Evolutionary conservation across 164 flowering plant species (phyloP).

Genomic region (Liriodendron chinense): DNA sequence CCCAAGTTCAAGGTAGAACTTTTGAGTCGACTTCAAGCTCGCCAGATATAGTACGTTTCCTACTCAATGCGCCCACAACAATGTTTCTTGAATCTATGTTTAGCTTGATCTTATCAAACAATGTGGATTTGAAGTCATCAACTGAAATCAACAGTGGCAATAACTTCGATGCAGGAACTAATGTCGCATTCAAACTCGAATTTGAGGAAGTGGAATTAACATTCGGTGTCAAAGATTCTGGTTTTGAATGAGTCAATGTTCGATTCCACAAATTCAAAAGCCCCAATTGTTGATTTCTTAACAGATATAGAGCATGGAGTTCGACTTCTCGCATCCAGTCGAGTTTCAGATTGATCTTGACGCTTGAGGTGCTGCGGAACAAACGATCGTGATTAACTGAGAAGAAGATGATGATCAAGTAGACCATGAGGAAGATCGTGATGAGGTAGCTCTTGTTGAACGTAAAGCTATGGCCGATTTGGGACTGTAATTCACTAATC

Average conservation of each 20-base stretch:
- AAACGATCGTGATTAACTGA: constrained; percentile 39
- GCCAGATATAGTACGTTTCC: constrained; percentile 34
- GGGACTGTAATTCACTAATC: constrained; percentile 14
- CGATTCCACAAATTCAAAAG: constrained; percentile 62
- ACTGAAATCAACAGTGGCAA: constrained; percentile 4
- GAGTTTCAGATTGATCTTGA: constrained; percentile 16
- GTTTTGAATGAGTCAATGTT: constrained; percentile 11
- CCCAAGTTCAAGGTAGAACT: too few species aligned
- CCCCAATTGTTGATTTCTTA: constrained; percentile 63
- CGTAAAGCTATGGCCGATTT: constrained; percentile 8
- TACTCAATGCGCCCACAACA: constrained; percentile 52
- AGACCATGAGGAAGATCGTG: constrained; percentile 44
- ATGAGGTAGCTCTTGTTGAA: constrained; percentile 50
- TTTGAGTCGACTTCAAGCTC: too few species aligned
- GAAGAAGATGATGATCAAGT: constrained; percentile 44
- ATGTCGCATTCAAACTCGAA: constrained; percentile 1
- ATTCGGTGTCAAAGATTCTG: neutral
- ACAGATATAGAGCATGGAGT: constrained; percentile 59
- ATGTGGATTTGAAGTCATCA: constrained; percentile 42
- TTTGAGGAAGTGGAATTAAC: neutral
- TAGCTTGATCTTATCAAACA: constrained; percentile 56
- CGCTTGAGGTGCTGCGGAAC: constrained; percentile 31
- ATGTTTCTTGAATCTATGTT: constrained; percentile 61
- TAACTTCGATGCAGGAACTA: constrained; percentile 9
- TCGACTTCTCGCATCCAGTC: constrained; percentile 74